Base-by-base conservation (phyloP, 352 stramenopile species). In the Phytophthora crassamura region DNA sequence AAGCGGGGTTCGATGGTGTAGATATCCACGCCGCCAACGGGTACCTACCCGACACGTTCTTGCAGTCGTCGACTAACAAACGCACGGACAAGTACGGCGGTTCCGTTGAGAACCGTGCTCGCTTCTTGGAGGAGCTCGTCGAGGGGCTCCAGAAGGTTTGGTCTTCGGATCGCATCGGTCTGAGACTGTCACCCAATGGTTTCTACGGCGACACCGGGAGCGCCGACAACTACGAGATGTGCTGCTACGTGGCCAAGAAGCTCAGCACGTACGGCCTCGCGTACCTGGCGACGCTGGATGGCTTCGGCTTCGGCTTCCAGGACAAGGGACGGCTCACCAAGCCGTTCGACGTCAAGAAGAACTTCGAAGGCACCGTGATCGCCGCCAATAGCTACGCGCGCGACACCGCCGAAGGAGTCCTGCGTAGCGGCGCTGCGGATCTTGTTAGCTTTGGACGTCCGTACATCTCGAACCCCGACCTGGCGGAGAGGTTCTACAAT, bases 11-110 rank as follows among this genome's bases (percentile, higher is more conserved):
- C 14, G 61, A 72, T n/a, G 56, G 67, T 3, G 42, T 75, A 5
- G 61, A 71, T 18, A 69, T 75, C 95, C 93, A 98, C 67, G 69
- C 34, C 5, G 91, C 86, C 3, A 96, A 98, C 58, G 93, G 92
- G 1, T 98, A 97, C 45, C 72, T 98, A 6, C 69, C 97, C 36
- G 89, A 97, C 64, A 77, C 93, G 52, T 97, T 97, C 67, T 66
- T 98, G 9, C 78, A 94, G 64, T 75, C 68, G 7, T 69, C 43
- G 8, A 68, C 60, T 41, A 98, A 98, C 71, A 75, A 75, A 16
- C 78, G 87, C 20, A 92, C 76, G 0, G 89, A 97, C 74, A 66
- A 89, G 47, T 97, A 97, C 59, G 89, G 88, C 20, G 90, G 90
- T 15, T 89, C 67, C 38, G 64, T 91, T 18, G 87, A 95, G 58